A percentile compares a stretch with the other conserved stretches of the same genome.
Evolutionary conservation across 2,329 filamentous ascomycete species (phyloP).

Genomic region (Fusarium marasasianum): DNA sequence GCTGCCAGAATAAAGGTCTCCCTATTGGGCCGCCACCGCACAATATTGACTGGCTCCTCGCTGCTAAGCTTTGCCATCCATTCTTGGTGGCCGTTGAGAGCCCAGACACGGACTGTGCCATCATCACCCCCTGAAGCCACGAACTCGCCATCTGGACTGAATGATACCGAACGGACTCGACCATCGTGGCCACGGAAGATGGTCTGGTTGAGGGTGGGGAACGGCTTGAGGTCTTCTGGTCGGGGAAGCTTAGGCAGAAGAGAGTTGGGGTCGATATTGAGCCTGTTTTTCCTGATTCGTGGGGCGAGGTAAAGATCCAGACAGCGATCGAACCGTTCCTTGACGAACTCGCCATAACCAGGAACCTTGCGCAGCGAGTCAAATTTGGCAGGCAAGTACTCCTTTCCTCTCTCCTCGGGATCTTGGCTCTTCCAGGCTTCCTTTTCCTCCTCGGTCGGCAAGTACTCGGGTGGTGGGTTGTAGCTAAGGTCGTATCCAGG

Average conservation of each 20-base stretch:
- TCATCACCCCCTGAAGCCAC: slow-evolving; percentile 95
- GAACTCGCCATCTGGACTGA: slow-evolving; percentile 87
- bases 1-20: slow-evolving; percentile 85
- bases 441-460: slow-evolving; percentile 86
- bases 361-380: slow-evolving; percentile 90
- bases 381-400: slow-evolving; percentile 85
- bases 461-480: slow-evolving; percentile 93
- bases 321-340: slow-evolving; percentile 95
- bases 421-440: slow-evolving; percentile 86
- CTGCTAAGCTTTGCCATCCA: slow-evolving; percentile 84
- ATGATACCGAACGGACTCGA: slow-evolving; percentile 82
- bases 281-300: slow-evolving; percentile 87
- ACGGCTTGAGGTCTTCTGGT: slow-evolving; percentile 92
- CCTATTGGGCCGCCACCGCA: slow-evolving; percentile 88
- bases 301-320: slow-evolving; percentile 96
- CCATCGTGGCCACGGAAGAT: slow-evolving; percentile 90
- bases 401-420: slow-evolving; percentile 88
- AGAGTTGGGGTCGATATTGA: slow-evolving; percentile 96
- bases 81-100: slow-evolving; percentile 86
- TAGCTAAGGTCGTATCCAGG: slow-evolving; percentile 97
- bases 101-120: slow-evolving; percentile 91
- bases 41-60: slow-evolving; percentile 82
- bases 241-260: slow-evolving; percentile 92
- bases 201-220: slow-evolving; percentile 89
- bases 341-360: slow-evolving; percentile 88